A percentile compares a stretch with the other conserved stretches of the same genome.
Conservation (phyloP, 306 rosid genomes). For the Ceratonia siliqua region DNA sequence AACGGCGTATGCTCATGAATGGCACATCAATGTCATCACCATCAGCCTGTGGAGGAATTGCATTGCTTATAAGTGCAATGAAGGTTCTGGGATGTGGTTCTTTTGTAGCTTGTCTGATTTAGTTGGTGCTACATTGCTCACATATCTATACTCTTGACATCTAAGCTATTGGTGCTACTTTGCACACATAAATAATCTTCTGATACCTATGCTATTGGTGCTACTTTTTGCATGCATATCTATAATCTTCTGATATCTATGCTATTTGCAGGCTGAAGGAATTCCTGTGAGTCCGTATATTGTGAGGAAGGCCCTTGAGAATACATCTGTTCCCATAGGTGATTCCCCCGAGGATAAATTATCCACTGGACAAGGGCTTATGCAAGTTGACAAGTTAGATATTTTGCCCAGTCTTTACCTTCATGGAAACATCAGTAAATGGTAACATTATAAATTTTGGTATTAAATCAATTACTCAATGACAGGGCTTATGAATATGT, state of each 20-base stretch:
- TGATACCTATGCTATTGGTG: conserved; percentile 29
- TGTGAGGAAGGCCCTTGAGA: conserved; percentile 92
- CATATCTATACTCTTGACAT: too few relatives aligned
- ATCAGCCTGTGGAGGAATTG: conserved; percentile 97
- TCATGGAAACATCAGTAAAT: conserved; percentile 17
- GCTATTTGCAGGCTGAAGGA: conserved; percentile 74
- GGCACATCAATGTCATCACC: conserved; percentile 99
- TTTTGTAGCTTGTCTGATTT: conserved; percentile 30
- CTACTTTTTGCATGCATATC: neutral
- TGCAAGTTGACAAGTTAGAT: conserved; percentile 97
- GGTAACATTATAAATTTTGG: conserved; percentile 16
- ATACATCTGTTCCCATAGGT: conserved; percentile 78
- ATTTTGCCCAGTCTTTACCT: conserved; percentile 36
- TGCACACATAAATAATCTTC: conserved; percentile 24
- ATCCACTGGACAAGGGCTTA: conserved; percentile 92
- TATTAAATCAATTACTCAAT: conserved; percentile 29
- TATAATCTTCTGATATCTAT: conserved; percentile 31
- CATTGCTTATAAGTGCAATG: conserved; percentile 91
- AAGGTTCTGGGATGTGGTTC: conserved; percentile 58
- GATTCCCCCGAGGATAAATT: conserved; percentile 79
- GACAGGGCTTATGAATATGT: conserved; percentile 91
- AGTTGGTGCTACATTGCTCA: conserved; percentile 25
- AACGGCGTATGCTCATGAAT: conserved; percentile 95
- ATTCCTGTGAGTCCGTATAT: conserved; percentile 86
- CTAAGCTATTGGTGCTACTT: conserved; percentile 26